Conservation (phyloP, 345 rosid species). For the Eucalyptus coolabah region DNA sequence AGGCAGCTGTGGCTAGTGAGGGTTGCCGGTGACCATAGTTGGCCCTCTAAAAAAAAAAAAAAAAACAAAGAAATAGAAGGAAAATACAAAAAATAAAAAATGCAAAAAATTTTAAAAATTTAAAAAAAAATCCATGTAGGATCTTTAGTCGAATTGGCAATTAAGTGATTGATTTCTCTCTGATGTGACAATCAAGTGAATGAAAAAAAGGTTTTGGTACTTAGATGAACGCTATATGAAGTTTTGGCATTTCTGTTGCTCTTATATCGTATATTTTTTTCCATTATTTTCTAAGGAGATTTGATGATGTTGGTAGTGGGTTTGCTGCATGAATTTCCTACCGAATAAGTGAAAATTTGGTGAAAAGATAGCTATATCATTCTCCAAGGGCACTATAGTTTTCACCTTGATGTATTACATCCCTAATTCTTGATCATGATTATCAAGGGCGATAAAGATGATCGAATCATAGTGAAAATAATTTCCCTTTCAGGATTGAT, state of each 20-base stretch:
- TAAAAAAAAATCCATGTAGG: no score
- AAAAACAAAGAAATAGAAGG: fast-evolving
- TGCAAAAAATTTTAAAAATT: no score
- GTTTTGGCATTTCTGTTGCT: no score
- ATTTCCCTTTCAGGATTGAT: not conserved
- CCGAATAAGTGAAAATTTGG: not conserved
- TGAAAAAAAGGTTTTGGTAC: no score
- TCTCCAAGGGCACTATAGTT: not conserved
- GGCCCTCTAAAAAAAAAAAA: no score
- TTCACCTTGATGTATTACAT: not conserved
- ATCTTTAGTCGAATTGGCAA: no score
- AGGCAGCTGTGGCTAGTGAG: no score
- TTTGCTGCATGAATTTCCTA: not conserved
- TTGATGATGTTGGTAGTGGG: not conserved
- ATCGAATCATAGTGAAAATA: not conserved
- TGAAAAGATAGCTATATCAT: not conserved
- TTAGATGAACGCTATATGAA: no score
- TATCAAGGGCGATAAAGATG: not conserved
- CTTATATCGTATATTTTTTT: not conserved
- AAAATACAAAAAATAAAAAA: no score
- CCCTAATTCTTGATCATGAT: not conserved
- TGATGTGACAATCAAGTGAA: no score
- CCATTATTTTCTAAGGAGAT: not conserved
- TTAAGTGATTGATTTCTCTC: no score
- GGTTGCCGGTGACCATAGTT: no score